Conservation (phyloP, 768 basidiomycete genomes). For the Harrya chromipes region DNA sequence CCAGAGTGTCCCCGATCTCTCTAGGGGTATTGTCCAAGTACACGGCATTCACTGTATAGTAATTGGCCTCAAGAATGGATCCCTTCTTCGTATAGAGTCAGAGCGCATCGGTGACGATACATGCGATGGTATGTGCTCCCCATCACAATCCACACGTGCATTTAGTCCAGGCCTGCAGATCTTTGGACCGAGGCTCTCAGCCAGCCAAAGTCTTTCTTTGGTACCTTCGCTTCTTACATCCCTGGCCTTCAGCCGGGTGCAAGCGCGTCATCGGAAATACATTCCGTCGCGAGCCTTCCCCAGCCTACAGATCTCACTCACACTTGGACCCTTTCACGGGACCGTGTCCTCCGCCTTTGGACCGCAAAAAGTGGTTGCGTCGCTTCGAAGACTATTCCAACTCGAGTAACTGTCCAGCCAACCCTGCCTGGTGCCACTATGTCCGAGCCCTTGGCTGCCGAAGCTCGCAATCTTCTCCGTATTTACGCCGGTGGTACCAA, state of each 20-base stretch:
- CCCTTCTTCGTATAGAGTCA: conserved; percentile 66
- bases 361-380: conserved; percentile 71
- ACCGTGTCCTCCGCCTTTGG: conserved; percentile 84
- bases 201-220: conserved; percentile 65
- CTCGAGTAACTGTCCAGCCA: conserved; percentile 32
- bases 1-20: conserved; percentile 45
- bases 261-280: conserved; percentile 53
- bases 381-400: conserved; percentile 54
- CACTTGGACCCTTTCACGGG: conserved; percentile 84
- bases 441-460: conserved; percentile 54
- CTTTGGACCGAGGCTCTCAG: conserved; percentile 67
- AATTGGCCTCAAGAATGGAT: conserved; percentile 59
- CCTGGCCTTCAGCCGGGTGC: conserved; percentile 47
- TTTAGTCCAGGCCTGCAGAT: conserved; percentile 41
- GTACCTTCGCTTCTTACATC: conserved; percentile 63
- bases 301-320: conserved; percentile 74
- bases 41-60: conserved; percentile 67
- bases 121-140: conserved; percentile 51
- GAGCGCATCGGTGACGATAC: conserved; percentile 53
- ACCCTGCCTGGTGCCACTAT: conserved; percentile 31
- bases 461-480: conserved; percentile 60
- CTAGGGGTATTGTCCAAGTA: conserved; percentile 53
- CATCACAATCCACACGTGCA: conserved; percentile 2
- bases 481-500: conserved; percentile 50
- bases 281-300: conserved; percentile 69